Percentiles rank a stretch among this genome's conserved stretches.
Conservation (phyloP, 2,329 filamentous ascomycete genomes). For the Westerdykella ornata region DNA sequence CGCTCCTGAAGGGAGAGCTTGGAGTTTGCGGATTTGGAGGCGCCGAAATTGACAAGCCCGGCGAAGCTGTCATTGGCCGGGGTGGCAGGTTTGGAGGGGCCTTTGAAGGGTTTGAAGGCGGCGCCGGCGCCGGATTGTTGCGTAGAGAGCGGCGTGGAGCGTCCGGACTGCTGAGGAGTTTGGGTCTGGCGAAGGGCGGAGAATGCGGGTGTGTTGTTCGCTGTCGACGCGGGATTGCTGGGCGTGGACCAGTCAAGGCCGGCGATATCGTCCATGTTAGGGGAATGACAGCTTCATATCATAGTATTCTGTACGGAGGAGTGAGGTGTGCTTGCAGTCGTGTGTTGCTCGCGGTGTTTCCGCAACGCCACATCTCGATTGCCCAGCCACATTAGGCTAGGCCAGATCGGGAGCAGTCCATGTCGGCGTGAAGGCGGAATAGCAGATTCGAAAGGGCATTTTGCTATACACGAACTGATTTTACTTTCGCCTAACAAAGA, state of each 20-base stretch:
- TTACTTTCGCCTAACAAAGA: too few species aligned
- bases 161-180: conserved; percentile 36
- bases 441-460: too few species aligned
- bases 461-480: too few species aligned
- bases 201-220: conserved; percentile 25
- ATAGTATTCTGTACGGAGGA: conserved; percentile 4
- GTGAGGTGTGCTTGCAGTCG: too few species aligned
- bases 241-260: conserved; percentile 44
- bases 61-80: conserved; percentile 65
- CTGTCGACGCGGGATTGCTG: conserved; percentile 18
- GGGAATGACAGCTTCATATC: conserved; percentile 14
- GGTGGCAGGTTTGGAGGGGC: conserved; percentile 48
- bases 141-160: conserved; percentile 34
- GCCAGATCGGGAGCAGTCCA: too few species aligned
- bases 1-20: conserved; percentile 63
- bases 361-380: too few species aligned
- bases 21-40: conserved; percentile 52
- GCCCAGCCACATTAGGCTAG: too few species aligned
- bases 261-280: conserved; percentile 45
- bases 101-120: conserved; percentile 40
- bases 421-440: too few species aligned
- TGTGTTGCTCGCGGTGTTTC: too few species aligned
- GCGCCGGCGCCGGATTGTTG: conserved; percentile 38
- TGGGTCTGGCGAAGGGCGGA: conserved; percentile 34
- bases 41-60: conserved; percentile 60